phyloP scores from a whole-genome alignment of 78 protist genomes.

The Dictyostelium discoideum region DNA sequence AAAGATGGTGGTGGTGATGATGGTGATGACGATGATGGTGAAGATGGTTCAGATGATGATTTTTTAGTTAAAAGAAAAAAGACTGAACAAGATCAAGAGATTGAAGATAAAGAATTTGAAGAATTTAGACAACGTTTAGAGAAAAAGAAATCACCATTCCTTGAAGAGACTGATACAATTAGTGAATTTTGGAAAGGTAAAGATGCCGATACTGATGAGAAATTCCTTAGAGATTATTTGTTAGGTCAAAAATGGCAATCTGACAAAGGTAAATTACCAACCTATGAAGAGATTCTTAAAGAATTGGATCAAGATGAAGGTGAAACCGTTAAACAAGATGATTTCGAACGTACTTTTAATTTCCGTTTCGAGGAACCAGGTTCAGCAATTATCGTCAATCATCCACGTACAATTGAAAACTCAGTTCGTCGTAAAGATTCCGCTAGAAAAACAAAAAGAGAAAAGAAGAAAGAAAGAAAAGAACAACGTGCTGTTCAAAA shows the following conservation, averaged over 20 bases:
- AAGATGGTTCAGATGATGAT: not conserved
- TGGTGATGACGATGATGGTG: not conserved
- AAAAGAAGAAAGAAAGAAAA: constrained; percentile 23
- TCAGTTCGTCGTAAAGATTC: constrained; percentile 47
- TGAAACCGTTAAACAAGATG: constrained; percentile 33
- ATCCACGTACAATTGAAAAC: constrained; percentile 29
- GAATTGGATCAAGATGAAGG: constrained; percentile 62
- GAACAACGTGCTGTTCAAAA: not conserved
- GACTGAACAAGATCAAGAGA: constrained; percentile 13
- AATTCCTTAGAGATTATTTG: constrained; percentile 78
- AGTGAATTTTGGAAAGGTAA: constrained; percentile 45
- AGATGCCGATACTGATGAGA: constrained; percentile 11
- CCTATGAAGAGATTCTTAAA: constrained; percentile 57
- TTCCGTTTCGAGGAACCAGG: constrained; percentile 74
- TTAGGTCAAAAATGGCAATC: constrained; percentile 74
- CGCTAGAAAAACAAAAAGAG: constrained; percentile 24
- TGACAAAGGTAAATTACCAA: constrained; percentile 41
- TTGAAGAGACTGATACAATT: not conserved
- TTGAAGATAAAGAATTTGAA: constrained; percentile 53
- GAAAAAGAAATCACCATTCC: not conserved
- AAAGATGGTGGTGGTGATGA: not conserved
- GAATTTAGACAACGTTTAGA: constrained; percentile 24
- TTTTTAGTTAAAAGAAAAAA: constrained; percentile 18
- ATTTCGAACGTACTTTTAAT: constrained; percentile 37
- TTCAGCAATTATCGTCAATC: constrained; percentile 21